Conservation (phyloP, 345 rosid species). For the Chamaenerion angustifolium region DNA sequence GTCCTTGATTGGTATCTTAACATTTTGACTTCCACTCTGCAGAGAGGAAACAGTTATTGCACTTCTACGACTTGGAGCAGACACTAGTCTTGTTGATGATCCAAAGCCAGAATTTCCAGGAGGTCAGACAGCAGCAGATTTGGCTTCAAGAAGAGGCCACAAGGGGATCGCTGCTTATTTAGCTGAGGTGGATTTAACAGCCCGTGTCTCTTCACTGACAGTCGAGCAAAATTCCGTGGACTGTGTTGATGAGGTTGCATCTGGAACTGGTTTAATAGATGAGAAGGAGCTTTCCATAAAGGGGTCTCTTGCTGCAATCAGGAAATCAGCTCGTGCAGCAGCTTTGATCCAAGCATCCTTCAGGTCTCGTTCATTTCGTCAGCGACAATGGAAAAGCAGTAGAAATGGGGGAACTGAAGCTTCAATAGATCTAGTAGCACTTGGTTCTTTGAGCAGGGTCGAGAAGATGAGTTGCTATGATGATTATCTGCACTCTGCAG, state of each 20-base stretch:
- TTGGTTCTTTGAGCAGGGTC: constrained; percentile 26
- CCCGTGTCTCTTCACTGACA: constrained; percentile 29
- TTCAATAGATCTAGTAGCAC: constrained; percentile 28
- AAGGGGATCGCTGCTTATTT: constrained; percentile 58
- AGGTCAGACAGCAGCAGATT: constrained; percentile 49
- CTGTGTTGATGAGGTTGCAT: constrained; percentile 13
- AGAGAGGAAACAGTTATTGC: constrained; percentile 49
- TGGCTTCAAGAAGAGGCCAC: constrained; percentile 48
- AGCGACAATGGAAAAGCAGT: constrained; percentile 22
- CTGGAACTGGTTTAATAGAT: constrained; percentile 6
- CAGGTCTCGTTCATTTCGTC: constrained; percentile 26
- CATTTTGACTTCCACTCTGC: constrained; percentile 6
- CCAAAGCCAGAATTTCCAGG: constrained; percentile 46
- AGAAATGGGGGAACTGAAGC: constrained; percentile 19
- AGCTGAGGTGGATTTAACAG: constrained; percentile 37
- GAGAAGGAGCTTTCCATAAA: constrained; percentile 30
- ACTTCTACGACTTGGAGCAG: constrained; percentile 39
- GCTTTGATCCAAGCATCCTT: constrained; percentile 43
- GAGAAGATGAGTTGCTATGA: constrained; percentile 29
- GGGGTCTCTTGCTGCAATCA: constrained; percentile 51
- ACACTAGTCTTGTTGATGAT: constrained; percentile 47
- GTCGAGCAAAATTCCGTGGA: constrained; percentile 11
- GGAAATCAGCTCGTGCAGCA: constrained; percentile 50
- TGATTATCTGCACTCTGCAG: constrained; percentile 52
- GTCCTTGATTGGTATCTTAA: not conserved